phyloP scores from a whole-genome alignment of 2,329 filamentous ascomycete genomes.

The Penicillium sp. region DNA sequence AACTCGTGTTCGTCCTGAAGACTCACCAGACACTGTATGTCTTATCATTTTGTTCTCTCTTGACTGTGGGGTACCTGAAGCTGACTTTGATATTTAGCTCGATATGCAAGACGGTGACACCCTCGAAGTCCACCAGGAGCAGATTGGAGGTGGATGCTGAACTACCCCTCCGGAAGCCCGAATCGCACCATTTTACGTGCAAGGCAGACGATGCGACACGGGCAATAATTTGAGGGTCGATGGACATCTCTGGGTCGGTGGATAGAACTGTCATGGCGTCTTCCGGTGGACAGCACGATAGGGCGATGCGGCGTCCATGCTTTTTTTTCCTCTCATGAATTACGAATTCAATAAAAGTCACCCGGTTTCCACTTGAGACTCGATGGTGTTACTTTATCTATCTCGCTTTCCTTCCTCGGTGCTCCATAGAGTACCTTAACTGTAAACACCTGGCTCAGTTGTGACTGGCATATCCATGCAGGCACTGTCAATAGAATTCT shows the following conservation, averaged over 20 bases:
- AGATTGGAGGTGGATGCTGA: conserved; percentile 72
- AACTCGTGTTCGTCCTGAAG: conserved; percentile 82
- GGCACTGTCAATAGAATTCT: no score
- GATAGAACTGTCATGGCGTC: conserved; percentile 1
- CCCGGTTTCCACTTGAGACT: conserved; percentile 6
- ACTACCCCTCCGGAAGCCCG: not conserved
- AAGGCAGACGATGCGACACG: not conserved
- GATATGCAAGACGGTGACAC: conserved; percentile 97
- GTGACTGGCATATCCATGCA: no score
- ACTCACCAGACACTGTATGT: conserved; percentile 88
- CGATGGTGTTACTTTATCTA: conserved; percentile 10
- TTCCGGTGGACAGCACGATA: conserved; percentile 3
- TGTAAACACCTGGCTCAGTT: no score
- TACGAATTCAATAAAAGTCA: conserved; percentile 22
- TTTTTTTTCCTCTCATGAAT: conserved; percentile 19
- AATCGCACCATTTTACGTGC: not conserved
- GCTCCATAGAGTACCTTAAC: not conserved
- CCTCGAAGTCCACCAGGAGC: conserved; percentile 96
- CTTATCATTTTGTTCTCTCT: conserved; percentile 1
- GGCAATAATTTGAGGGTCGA: not conserved
- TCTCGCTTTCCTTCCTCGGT: not conserved
- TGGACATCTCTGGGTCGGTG: not conserved
- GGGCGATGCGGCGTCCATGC: conserved; percentile 7
- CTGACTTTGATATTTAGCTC: conserved; percentile 59
- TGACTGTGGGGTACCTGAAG: conserved; percentile 15